Evolutionary conservation across 148 eudicot genomes (phyloP).

Genomic region (Fagopyrum tataricum): DNA sequence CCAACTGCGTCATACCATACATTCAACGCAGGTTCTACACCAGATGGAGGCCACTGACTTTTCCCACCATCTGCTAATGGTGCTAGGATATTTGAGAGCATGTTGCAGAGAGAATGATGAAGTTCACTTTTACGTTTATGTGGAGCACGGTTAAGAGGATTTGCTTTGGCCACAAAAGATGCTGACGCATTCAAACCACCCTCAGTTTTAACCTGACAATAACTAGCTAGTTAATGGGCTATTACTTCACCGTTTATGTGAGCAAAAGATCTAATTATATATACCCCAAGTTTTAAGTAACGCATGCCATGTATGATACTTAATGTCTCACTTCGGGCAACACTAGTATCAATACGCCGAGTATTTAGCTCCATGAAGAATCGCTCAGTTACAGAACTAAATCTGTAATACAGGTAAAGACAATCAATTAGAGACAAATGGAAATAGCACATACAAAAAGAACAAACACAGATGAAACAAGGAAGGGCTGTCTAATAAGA

Average conservation of each 20-base stretch:
- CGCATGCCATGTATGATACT: slow-evolving; percentile 98
- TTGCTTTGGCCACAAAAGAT: slow-evolving; percentile 95
- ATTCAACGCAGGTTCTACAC: slow-evolving; percentile 88
- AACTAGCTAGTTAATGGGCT: slow-evolving; percentile 19
- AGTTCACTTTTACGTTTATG: slow-evolving; percentile 98
- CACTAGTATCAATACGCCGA: slow-evolving; percentile 89
- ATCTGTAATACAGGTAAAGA: slow-evolving; percentile 32
- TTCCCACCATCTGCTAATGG: slow-evolving; percentile 97
- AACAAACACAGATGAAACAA: not conserved
- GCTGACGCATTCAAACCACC: slow-evolving; percentile 99
- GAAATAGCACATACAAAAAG: not conserved
- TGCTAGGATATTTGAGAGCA: slow-evolving; percentile 95
- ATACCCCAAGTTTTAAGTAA: slow-evolving; percentile 97
- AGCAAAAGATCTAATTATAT: slow-evolving; percentile 16
- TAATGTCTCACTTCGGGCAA: slow-evolving; percentile 88
- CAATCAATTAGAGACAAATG: not conserved
- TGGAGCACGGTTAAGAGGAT: slow-evolving; percentile 92
- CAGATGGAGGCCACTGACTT: slow-evolving; percentile 95
- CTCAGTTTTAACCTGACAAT: slow-evolving; percentile 85
- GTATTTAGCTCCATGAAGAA: slow-evolving; percentile 97
- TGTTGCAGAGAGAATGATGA: slow-evolving; percentile 90
- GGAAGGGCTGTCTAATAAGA: not conserved
- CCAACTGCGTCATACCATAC: slow-evolving; percentile 99
- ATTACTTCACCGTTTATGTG: not conserved
- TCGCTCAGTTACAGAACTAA: slow-evolving; percentile 99